Conservation (phyloP, 345 rosid species). For the Populus nigra region DNA sequence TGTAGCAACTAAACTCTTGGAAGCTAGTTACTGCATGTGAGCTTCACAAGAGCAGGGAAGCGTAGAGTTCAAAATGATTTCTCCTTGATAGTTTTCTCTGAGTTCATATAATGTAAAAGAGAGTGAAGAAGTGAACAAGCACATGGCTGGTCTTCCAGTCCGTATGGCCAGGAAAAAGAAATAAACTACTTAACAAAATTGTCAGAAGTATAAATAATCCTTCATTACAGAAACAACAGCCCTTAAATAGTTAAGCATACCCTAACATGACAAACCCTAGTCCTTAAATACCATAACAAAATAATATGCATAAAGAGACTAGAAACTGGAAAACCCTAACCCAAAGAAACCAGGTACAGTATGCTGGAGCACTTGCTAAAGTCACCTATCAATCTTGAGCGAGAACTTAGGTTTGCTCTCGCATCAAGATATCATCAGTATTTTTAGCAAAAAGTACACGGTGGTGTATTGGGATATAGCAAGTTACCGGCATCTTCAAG, state of each 20-base stretch:
- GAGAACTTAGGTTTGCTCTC: not conserved
- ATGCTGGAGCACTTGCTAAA: not conserved
- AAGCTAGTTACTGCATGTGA: not conserved
- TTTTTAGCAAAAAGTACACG: not conserved
- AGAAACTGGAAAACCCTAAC: not conserved
- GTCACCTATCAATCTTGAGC: not conserved
- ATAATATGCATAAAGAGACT: not conserved
- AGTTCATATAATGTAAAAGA: not conserved
- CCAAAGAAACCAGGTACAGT: not conserved
- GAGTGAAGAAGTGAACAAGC: not conserved
- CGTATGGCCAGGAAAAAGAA: not conserved
- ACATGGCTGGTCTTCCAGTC: not conserved
- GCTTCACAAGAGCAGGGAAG: not conserved
- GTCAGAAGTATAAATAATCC: not conserved
- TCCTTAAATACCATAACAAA: not conserved
- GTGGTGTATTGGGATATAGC: not conserved
- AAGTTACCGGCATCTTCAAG: not conserved
- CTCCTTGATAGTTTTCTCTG: not conserved
- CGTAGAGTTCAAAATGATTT: not conserved
- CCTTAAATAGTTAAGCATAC: not conserved
- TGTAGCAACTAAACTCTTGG: not conserved
- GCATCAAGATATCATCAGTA: not conserved
- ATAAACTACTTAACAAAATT: too few species aligned
- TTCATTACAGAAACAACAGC: not conserved
- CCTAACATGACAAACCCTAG: not conserved